These are phyloP conservation scores for Coffea canephora DNA, from an alignment of 257 asterid species.

Conservation along the genomic window DNA sequence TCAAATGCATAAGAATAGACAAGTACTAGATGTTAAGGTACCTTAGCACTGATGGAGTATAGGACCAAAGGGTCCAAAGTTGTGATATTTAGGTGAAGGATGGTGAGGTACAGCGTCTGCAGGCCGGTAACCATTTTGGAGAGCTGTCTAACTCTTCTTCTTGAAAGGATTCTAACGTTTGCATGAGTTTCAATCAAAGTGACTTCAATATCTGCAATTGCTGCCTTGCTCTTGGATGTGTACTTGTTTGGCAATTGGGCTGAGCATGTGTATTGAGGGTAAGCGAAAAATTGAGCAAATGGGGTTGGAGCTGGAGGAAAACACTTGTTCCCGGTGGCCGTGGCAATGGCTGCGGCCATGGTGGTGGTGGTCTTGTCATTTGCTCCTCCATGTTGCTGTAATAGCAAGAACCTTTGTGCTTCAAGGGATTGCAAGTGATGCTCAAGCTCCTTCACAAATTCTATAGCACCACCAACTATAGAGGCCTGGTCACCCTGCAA, in stretches of 20 bases:
- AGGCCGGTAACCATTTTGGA: slow-evolving; percentile 72
- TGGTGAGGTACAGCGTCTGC: slow-evolving; percentile 55
- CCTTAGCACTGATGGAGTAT: slow-evolving; percentile 96
- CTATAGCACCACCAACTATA: slow-evolving; percentile 93
- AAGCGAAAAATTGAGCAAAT: slow-evolving; percentile 67
- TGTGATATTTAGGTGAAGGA: slow-evolving; percentile 88
- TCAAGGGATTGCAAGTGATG: slow-evolving; percentile 84
- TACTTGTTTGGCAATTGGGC: slow-evolving; percentile 41
- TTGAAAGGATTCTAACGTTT: slow-evolving; percentile 67
- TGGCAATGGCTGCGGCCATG: not conserved
- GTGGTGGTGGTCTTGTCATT: slow-evolving; percentile 9
- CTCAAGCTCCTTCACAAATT: slow-evolving; percentile 91
- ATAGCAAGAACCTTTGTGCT: slow-evolving; percentile 48
- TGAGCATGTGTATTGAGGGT: slow-evolving; percentile 72
- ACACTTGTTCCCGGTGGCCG: not conserved
- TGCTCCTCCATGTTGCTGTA: slow-evolving; percentile 24
- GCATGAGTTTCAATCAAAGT: slow-evolving; percentile 94
- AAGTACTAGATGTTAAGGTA: slow-evolving; percentile 17
- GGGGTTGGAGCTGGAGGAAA: slow-evolving; percentile 32
- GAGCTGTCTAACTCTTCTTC: slow-evolving; percentile 62
- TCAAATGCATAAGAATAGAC: not conserved
- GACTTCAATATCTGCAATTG: slow-evolving; percentile 81
- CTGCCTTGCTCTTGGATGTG: slow-evolving; percentile 66
- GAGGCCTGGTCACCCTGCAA: slow-evolving; percentile 95
- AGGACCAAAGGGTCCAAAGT: slow-evolving; percentile 78